Conservation (phyloP, 2,329 filamentous ascomycete genomes). For the Paecilomyces variotii region DNA sequence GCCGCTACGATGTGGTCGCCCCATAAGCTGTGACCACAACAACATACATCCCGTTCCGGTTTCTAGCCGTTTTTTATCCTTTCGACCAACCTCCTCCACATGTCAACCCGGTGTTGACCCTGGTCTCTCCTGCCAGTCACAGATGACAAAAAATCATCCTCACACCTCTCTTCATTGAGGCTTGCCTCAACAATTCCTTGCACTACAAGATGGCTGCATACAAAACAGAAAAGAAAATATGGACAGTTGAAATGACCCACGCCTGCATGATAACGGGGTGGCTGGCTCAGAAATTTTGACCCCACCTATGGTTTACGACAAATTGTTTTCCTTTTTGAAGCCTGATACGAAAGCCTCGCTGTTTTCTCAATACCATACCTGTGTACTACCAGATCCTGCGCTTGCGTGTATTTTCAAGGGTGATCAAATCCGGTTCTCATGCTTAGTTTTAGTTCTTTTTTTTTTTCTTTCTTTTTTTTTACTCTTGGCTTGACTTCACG, state of each 20-base stretch:
- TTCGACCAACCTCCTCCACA: background rate
- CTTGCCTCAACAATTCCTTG: background rate
- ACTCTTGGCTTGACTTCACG: background rate
- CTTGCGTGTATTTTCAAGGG: background rate
- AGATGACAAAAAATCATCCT: background rate
- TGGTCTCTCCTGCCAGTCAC: background rate
- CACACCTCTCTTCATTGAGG: background rate
- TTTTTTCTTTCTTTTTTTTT: background rate
- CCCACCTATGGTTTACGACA: background rate
- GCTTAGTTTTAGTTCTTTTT: background rate
- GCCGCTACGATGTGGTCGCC: slow-evolving; percentile 6
- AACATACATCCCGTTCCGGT: background rate
- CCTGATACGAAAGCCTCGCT: background rate
- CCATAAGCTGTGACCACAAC: slow-evolving; percentile 11
- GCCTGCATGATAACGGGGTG: background rate
- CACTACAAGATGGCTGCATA: background rate
- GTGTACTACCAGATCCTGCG: background rate
- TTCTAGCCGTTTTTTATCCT: background rate
- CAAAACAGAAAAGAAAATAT: background rate
- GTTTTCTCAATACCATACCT: background rate
- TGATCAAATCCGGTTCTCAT: background rate
- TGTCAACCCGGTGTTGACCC: background rate
- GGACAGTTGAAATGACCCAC: background rate
- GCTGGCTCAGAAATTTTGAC: background rate
- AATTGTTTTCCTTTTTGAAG: background rate